These are phyloP conservation scores for Phytophthora hibernalis DNA, from an alignment of 352 stramenopile species.

Conservation along the genomic window DNA sequence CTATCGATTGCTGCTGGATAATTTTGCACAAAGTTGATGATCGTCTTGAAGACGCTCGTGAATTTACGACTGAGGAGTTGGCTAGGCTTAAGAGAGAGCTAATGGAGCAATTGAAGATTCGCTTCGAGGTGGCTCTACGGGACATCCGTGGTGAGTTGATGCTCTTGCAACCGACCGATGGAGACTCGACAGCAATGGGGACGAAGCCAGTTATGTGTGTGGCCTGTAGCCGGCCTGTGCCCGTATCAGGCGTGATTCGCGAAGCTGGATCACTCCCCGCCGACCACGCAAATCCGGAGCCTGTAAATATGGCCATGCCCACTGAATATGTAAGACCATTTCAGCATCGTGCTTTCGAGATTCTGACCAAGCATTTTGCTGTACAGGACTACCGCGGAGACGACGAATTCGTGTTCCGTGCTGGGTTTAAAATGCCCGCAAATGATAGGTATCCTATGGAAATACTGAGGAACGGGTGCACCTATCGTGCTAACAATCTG, in stretches of 20 bases:
- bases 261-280: slow-evolving; percentile 57
- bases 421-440: slow-evolving; percentile 85
- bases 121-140: slow-evolving; percentile 62
- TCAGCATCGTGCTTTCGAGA: not conserved
- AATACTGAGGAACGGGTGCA: not conserved
- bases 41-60: slow-evolving; percentile 64
- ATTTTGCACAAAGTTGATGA: slow-evolving; percentile 77
- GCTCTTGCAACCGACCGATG: slow-evolving; percentile 51
- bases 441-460: slow-evolving; percentile 62
- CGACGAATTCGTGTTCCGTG: slow-evolving; percentile 84
- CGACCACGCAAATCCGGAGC: slow-evolving; percentile 40
- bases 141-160: slow-evolving; percentile 74
- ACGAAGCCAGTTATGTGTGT: slow-evolving; percentile 88
- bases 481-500: slow-evolving; percentile 14
- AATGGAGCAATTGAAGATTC: slow-evolving; percentile 63
- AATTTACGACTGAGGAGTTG: slow-evolving; percentile 72
- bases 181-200: slow-evolving; percentile 78
- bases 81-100: slow-evolving; percentile 69
- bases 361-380: slow-evolving; percentile 15
- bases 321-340: slow-evolving; percentile 32
- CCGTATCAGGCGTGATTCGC: slow-evolving; percentile 60
- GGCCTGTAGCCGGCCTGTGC: slow-evolving; percentile 78
- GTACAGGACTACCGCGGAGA: slow-evolving; percentile 62
- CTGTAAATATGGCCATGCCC: slow-evolving; percentile 29
- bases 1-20: slow-evolving; percentile 73